Evolutionary conservation across 805 yeast species (phyloP), one percentile per base, ranked within the genome.

Genomic region (Clavispora santaluciae): DNA sequence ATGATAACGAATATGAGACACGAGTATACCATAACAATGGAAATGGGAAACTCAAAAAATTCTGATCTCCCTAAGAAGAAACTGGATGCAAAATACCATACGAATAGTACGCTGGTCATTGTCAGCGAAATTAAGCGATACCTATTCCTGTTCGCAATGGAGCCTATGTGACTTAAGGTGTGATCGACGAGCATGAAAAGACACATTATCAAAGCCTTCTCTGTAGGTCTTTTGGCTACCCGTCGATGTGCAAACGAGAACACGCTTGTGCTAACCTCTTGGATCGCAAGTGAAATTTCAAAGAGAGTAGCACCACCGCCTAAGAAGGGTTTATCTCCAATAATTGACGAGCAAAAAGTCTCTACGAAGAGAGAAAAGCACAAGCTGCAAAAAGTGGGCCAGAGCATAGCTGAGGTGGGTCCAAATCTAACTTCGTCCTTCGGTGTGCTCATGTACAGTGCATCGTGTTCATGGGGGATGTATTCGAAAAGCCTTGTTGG

Each of bases 201-300:
- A n/a, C 81, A 71, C 3, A 79, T 64, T 8, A 70, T 60, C 33
- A 76, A 66, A 35, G 75, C 63, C 54, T 72, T 86, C 36, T 68
- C 73, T 1, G 80, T 73, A 23, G 80, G 87, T 36, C 70, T 39
- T 63, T 24, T 50, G 33, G 44, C 45, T 17, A 44, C 13, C 11
- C 18, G 11, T 24, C 37, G 24, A 31, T 49, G 51, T 9, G 61
- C 56, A 33, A 60, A 53, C 30, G 43, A 41, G 38, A 63, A 54
- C 33, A 57, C 48, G 2, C 60, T 63, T 17, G 70, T 67, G 56
- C 74, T 83, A 42, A 75, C 80, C 50, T 85, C 93, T 52, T 84
- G 90, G 54, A 83, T 83, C 10, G 87, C 86, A 12, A 83, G 57
- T 4, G 91, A 82, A 51, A 79, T 83, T 57, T 86, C 93, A 60